Evolutionary conservation across 208 protist species (phyloP).

Genomic region (Leishmania braziliensis): DNA sequence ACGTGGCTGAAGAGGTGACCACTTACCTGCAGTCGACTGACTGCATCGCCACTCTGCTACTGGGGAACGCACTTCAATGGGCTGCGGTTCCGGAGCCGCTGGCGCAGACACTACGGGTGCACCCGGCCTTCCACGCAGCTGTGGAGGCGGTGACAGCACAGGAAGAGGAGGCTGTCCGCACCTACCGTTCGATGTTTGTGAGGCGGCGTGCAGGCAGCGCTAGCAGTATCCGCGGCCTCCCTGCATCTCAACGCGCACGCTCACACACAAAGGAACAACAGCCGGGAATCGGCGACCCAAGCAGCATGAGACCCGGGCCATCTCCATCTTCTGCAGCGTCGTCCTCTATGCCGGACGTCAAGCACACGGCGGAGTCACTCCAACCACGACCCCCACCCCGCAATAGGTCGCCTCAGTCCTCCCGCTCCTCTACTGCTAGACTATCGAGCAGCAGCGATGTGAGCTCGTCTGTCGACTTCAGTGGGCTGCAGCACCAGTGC

Average conservation of each 20-base stretch:
- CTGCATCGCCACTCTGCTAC: slow-evolving; percentile 66
- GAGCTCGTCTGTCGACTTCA: neutral
- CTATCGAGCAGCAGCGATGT: neutral
- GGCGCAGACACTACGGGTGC: slow-evolving; percentile 37
- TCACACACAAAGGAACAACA: neutral
- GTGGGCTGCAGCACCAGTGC: neutral
- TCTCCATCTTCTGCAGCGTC: neutral
- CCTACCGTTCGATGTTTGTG: slow-evolving; percentile 22
- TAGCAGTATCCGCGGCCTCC: neutral
- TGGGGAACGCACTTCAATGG: slow-evolving; percentile 60
- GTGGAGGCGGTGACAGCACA: slow-evolving; percentile 14
- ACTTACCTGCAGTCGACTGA: slow-evolving; percentile 76
- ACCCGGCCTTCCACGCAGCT: slow-evolving; percentile 29
- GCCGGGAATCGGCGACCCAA: neutral
- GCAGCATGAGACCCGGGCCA: neutral
- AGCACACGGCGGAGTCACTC: neutral
- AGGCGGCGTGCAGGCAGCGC: slow-evolving; percentile 1
- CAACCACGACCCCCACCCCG: neutral
- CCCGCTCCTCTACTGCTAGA: neutral
- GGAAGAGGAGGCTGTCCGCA: slow-evolving; percentile 32
- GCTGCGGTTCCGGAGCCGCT: slow-evolving; percentile 45
- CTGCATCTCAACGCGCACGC: neutral
- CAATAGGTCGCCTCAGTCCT: neutral
- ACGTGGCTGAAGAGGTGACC: slow-evolving; percentile 63
- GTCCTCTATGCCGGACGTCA: neutral